Evolutionary conservation across 2,329 filamentous ascomycete genomes (phyloP), one percentile per base, ranked within the genome.

Genomic region (Calycina herbarum): DNA sequence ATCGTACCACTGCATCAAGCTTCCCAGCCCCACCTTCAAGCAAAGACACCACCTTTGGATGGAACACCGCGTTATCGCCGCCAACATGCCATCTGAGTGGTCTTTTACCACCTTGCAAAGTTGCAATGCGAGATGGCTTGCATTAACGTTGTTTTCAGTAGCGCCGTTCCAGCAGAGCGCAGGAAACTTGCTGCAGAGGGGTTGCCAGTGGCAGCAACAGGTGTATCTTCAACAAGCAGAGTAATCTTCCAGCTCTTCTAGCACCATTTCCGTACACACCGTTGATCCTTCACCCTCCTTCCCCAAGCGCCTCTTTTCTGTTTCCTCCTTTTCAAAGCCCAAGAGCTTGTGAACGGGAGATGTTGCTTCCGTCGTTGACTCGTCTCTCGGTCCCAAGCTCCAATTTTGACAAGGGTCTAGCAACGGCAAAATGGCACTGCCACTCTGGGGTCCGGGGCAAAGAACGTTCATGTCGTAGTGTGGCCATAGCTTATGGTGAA

Each of bases 351-450:
- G 45, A n/a, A 64, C 63, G 58, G 63, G 58, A 61, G 42, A 29
- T 33, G 24, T 48, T 64, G 42, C 35, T 45, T 64, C 58, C 63
- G 63, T 57, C 35, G 13, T 61, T 5, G 13, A 57, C 45, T 51
- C 20, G n/a, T 24, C 45, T 24, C 45, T 51, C n/a, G 10, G 20
- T 27, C 29, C 3, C 31, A 27, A 54, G 31, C 62, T 24, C 45
- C 57, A 59, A 15, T 56, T 59, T 20, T 61, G 63, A 48, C 58
- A 64, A 57, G 48, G 48, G 29, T 45, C 57, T 40, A 59, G 33
- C 31, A 42, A 59, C 63, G 63, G 63, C 51, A 64, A 61, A 64
- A 64, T 64, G 45, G n/a, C n/a, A 51, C 45, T 24, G 45, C 45
- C 24, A 51, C 45, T 51, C 45, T 51, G 45, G 45, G n/a, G 45